Conservation (phyloP, 352 stramenopile genomes). For the Pythium oligandrum region DNA sequence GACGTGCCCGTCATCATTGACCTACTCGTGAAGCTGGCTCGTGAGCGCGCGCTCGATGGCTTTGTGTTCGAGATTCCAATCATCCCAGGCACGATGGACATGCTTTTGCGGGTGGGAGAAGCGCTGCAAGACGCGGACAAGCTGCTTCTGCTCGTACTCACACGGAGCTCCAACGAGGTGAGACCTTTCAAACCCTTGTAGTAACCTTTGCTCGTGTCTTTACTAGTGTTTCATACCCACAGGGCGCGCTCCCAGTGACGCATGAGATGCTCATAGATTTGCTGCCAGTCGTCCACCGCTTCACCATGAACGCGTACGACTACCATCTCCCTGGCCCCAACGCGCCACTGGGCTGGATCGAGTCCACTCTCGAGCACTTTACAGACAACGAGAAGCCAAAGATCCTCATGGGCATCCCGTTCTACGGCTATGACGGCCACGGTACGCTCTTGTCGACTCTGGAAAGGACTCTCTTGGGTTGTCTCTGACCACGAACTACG, state of each 20-base stretch:
- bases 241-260: slow-evolving; percentile 49
- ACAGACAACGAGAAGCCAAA: slow-evolving; percentile 37
- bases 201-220: not conserved
- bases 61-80: slow-evolving; percentile 79
- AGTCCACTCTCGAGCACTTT: slow-evolving; percentile 49
- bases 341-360: slow-evolving; percentile 62
- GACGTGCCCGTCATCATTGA: slow-evolving; percentile 57
- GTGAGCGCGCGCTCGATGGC: slow-evolving; percentile 52
- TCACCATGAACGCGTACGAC: slow-evolving; percentile 84
- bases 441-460: slow-evolving; percentile 15
- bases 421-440: slow-evolving; percentile 80
- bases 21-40: slow-evolving; percentile 33
- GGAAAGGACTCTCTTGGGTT: too few relatives aligned
- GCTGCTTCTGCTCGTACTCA: slow-evolving; percentile 62
- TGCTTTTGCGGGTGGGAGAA: slow-evolving; percentile 50
- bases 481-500: too few relatives aligned
- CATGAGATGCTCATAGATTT: slow-evolving; percentile 53
- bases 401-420: slow-evolving; percentile 68
- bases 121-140: slow-evolving; percentile 42
- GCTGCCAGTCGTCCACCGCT: slow-evolving; percentile 61
- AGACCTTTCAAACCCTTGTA: not conserved
- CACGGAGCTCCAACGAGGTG: slow-evolving; percentile 50
- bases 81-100: slow-evolving; percentile 45
- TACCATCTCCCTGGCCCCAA: slow-evolving; percentile 58
- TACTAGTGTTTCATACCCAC: not conserved